A percentile compares a stretch with the other conserved stretches of the same genome.
phyloP scores from a whole-genome alignment of 1,139 yeast species.

The Candida frijolesensis region DNA sequence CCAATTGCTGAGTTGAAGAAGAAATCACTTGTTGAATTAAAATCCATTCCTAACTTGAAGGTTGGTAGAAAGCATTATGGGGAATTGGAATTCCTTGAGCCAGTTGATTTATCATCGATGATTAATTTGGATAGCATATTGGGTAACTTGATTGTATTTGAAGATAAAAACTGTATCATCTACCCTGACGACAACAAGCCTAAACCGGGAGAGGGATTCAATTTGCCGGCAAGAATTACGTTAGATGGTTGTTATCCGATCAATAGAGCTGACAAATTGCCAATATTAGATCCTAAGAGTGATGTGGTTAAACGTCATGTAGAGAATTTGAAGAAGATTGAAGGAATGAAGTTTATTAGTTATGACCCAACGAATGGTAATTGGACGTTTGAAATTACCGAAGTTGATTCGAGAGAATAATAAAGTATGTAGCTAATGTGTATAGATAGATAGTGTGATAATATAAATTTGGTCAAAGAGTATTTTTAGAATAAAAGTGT shows the following conservation, averaged over 20 bases:
- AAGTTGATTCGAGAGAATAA: slow-evolving; percentile 16
- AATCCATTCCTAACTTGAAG: slow-evolving; percentile 62
- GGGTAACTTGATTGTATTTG: slow-evolving; percentile 66
- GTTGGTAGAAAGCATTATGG: slow-evolving; percentile 87
- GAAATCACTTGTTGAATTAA: slow-evolving; percentile 63
- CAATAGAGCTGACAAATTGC: slow-evolving; percentile 69
- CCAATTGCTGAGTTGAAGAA: slow-evolving; percentile 61
- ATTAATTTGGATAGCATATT: slow-evolving; percentile 61
- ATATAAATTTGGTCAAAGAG: no score
- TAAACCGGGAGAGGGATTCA: slow-evolving; percentile 76
- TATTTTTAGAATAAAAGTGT: no score
- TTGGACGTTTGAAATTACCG: slow-evolving; percentile 69
- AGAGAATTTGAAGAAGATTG: slow-evolving; percentile 60
- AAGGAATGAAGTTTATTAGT: slow-evolving; percentile 64
- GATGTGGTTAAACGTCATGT: slow-evolving; percentile 72
- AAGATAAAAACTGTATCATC: slow-evolving; percentile 61
- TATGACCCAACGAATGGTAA: slow-evolving; percentile 82
- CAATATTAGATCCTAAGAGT: slow-evolving; percentile 78
- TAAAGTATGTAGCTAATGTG: neutral
- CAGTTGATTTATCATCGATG: slow-evolving; percentile 79
- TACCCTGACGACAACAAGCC: slow-evolving; percentile 78
- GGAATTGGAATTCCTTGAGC: slow-evolving; percentile 68
- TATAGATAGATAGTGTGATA: neutral
- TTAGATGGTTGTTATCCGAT: slow-evolving; percentile 79
- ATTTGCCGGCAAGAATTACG: slow-evolving; percentile 72